phyloP scores from a whole-genome alignment of 371 early-diverging fungal species.

The Mucor racemosus region DNA sequence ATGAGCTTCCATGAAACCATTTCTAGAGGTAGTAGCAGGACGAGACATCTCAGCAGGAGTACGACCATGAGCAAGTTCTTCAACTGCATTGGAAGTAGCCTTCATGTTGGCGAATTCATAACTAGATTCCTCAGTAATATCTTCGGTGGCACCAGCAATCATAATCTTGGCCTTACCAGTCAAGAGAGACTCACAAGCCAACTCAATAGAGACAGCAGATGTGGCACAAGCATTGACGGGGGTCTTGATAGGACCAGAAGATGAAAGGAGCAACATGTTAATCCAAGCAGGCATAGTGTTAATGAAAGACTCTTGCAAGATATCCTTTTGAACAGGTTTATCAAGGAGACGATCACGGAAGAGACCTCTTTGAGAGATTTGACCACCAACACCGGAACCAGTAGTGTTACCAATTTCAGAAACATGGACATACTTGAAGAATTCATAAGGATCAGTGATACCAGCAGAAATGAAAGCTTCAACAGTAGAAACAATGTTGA shows the following conservation, averaged over 20 bases:
- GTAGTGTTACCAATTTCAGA: slow-evolving; percentile 92
- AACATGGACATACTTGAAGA: slow-evolving; percentile 96
- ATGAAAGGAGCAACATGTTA: slow-evolving; percentile 93
- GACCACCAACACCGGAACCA: slow-evolving; percentile 91
- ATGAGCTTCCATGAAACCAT: slow-evolving; percentile 96
- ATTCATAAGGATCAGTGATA: slow-evolving; percentile 97
- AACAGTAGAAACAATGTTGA: slow-evolving; percentile 88
- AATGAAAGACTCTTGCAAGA: slow-evolving; percentile 95
- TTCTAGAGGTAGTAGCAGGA: slow-evolving; percentile 89
- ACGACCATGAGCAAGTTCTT: slow-evolving; percentile 88
- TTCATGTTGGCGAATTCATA: slow-evolving; percentile 98
- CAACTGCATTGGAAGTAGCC: slow-evolving; percentile 88
- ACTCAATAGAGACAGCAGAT: slow-evolving; percentile 90
- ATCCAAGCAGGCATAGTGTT: slow-evolving; percentile 98
- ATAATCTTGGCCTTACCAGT: slow-evolving; percentile 94
- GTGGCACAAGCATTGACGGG: slow-evolving; percentile 96
- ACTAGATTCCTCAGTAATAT: slow-evolving; percentile 92
- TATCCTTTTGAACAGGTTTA: slow-evolving; percentile 91
- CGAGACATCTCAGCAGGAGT: slow-evolving; percentile 92
- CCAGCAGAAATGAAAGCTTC: slow-evolving; percentile 93
- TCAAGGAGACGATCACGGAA: slow-evolving; percentile 83
- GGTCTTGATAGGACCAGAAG: slow-evolving; percentile 96
- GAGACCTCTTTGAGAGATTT: slow-evolving; percentile 77
- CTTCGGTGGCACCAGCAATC: slow-evolving; percentile 94
- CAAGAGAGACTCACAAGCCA: slow-evolving; percentile 90